Conservation (phyloP, 805 yeast species). For the Saccharomycopsis javanensis region DNA sequence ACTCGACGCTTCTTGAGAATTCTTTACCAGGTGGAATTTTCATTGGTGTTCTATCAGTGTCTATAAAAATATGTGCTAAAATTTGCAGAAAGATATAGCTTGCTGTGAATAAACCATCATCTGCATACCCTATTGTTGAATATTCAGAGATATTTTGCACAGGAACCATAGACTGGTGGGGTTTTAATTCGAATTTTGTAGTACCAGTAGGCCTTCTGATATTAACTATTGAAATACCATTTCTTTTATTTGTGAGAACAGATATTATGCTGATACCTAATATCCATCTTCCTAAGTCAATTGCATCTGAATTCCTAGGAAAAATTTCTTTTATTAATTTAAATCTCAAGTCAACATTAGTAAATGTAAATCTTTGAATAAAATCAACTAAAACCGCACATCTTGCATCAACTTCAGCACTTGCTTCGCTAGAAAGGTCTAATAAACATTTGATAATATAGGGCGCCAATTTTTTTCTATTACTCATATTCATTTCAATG, state of each 20-base stretch:
- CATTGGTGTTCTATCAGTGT: conserved; percentile 21
- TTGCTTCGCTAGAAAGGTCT: conserved; percentile 13
- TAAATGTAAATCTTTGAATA: conserved; percentile 53
- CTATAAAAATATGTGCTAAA: conserved; percentile 29
- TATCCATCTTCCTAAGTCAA: conserved; percentile 43
- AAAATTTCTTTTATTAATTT: conserved; percentile 19
- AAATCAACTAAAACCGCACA: conserved; percentile 59
- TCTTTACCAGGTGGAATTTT: conserved; percentile 26
- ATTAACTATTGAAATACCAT: conserved; percentile 43
- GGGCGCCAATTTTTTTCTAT: conserved; percentile 50
- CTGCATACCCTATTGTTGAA: conserved; percentile 22
- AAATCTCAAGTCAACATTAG: conserved; percentile 46
- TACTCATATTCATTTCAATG: conserved; percentile 47
- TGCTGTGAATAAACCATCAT: conserved; percentile 29
- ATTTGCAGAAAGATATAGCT: conserved; percentile 44
- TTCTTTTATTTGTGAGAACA: conserved; percentile 40
- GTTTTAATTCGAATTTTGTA: conserved; percentile 34
- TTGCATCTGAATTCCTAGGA: conserved; percentile 19
- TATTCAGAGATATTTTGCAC: conserved; percentile 16
- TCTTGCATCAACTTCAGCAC: conserved; percentile 34
- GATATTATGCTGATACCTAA: conserved; percentile 48
- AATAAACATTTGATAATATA: conserved; percentile 49
- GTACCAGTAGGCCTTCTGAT: conserved; percentile 64
- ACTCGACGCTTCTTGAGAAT: conserved; percentile 42
- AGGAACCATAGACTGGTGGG: conserved; percentile 33